Conservation (phyloP, 1,284 basidiomycete species). For the Phaffia rhodozyma region DNA sequence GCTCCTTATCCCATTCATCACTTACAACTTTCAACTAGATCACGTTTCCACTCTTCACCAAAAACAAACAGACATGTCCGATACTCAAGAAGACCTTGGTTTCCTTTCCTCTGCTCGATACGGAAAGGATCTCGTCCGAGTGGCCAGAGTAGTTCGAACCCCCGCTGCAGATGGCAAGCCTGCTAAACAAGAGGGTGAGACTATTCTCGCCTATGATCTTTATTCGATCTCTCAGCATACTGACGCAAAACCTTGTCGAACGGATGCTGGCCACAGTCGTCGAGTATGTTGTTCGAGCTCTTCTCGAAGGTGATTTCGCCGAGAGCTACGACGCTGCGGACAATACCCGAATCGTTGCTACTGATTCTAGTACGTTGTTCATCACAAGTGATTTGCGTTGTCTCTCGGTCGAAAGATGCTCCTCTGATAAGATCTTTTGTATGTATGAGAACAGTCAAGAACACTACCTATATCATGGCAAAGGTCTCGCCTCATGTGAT, state of each 20-base stretch:
- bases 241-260: not conserved
- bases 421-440: slow-evolving; percentile 24
- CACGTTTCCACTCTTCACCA: no score
- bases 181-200: slow-evolving; percentile 43
- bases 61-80: no score
- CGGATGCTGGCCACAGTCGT: slow-evolving; percentile 38
- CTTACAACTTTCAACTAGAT: no score
- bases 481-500: slow-evolving; percentile 77
- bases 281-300: slow-evolving; percentile 63
- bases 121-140: slow-evolving; percentile 56
- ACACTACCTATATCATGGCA: slow-evolving; percentile 79
- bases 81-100: slow-evolving; percentile 23
- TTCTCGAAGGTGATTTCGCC: slow-evolving; percentile 69
- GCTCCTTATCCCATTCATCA: no score
- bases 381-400: slow-evolving; percentile 11
- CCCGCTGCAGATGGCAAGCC: slow-evolving; percentile 33
- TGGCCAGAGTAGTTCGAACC: slow-evolving; percentile 64
- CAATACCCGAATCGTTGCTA: slow-evolving; percentile 72
- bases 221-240: not conserved
- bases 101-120: slow-evolving; percentile 30
- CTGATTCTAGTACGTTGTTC: slow-evolving; percentile 59
- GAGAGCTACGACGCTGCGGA: slow-evolving; percentile 68
- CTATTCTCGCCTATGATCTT: not conserved
- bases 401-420: slow-evolving; percentile 15
- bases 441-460: slow-evolving; percentile 55